Conservation (phyloP, 2,329 filamentous ascomycete species). For the Alternaria alternata region DNA sequence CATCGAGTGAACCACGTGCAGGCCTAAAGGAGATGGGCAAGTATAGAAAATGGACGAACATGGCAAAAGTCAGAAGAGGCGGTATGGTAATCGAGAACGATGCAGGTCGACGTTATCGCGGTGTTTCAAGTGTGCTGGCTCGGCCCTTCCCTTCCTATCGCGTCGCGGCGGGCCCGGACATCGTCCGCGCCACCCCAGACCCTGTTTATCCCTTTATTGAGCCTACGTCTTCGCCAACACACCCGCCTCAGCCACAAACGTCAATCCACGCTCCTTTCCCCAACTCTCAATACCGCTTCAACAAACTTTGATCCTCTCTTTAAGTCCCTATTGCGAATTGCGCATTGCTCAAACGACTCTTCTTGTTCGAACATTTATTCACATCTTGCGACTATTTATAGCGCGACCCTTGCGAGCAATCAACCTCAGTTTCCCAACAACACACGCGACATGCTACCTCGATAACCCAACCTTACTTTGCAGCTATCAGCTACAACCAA, state of each 20-base stretch:
- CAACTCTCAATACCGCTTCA: neutral
- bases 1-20: neutral
- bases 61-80: slow-evolving; percentile 1
- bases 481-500: slow-evolving; percentile 10
- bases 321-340: neutral
- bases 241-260: slow-evolving; percentile 20
- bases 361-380: slow-evolving; percentile 7
- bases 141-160: slow-evolving; percentile 18
- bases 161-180: slow-evolving; percentile 2
- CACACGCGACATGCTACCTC: slow-evolving; percentile 14
- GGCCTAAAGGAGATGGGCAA: neutral
- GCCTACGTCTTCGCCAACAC: slow-evolving; percentile 16
- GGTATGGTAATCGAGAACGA: slow-evolving; percentile 7
- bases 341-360: neutral
- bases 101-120: slow-evolving; percentile 12
- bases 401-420: slow-evolving; percentile 10
- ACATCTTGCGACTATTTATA: slow-evolving; percentile 13
- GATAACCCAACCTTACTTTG: slow-evolving; percentile 13
- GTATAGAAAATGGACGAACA: neutral
- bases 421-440: neutral
- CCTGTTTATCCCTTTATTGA: slow-evolving; percentile 23
- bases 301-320: slow-evolving; percentile 2
- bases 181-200: slow-evolving; percentile 21
- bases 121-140: slow-evolving; percentile 16
- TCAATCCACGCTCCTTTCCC: slow-evolving; percentile 6